Percentiles rank a stretch among this genome's conserved stretches.
Evolutionary conservation across 352 stramenopile species (phyloP).

Genomic region (Thraustotheca clavata): DNA sequence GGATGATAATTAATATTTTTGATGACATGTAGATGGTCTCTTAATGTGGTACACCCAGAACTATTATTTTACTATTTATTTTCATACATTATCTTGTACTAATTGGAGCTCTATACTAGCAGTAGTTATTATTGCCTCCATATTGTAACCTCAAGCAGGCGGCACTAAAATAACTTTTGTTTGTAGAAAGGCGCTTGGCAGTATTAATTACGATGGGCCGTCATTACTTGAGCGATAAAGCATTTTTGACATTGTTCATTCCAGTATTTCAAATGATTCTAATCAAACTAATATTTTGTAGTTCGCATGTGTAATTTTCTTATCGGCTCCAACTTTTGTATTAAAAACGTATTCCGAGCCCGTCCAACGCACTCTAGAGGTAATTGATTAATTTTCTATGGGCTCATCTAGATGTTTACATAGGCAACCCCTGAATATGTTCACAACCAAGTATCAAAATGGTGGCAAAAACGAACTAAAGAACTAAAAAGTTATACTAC

Average conservation of each 20-base stretch:
- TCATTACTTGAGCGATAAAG: conserved; percentile 7
- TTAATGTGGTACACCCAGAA: no score
- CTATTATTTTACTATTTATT: no score
- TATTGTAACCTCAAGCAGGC: no score
- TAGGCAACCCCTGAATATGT: background rate
- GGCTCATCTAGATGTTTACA: background rate
- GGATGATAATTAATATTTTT: no score
- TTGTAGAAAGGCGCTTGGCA: no score
- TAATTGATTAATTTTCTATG: background rate
- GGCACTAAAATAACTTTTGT: no score
- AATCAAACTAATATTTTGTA: background rate
- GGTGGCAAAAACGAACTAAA: conserved; percentile 15
- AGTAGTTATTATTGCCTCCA: no score
- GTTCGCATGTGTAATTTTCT: conserved; percentile 4
- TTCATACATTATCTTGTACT: no score
- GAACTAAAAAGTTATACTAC: background rate
- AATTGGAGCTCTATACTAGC: no score
- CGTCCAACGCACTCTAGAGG: conserved; percentile 6
- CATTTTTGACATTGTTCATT: conserved; percentile 18
- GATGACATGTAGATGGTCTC: no score
- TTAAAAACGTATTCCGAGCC: background rate
- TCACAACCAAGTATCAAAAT: background rate
- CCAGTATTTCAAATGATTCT: background rate
- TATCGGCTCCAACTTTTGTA: conserved; percentile 7
- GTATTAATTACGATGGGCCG: background rate